These are phyloP conservation scores for Fusarium foetens DNA, from an alignment of 2,329 filamentous ascomycete genomes.

Conservation along the genomic window DNA sequence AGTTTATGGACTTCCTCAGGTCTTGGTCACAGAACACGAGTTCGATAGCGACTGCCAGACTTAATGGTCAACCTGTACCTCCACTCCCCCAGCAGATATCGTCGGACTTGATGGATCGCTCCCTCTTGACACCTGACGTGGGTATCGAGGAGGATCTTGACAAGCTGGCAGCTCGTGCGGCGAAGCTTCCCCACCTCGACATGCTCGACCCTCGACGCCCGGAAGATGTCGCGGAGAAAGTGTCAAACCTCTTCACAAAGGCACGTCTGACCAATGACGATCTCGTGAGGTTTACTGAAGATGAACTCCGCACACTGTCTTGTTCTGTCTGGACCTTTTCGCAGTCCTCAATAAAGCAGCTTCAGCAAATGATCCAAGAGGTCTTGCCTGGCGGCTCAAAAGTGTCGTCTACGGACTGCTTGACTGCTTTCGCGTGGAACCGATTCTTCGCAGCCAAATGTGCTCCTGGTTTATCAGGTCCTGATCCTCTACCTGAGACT, in stretches of 20 bases:
- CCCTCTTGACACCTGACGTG: not conserved
- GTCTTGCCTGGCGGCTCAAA: not conserved
- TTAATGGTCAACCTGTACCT: not conserved
- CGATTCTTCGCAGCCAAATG: slow-evolving; percentile 2
- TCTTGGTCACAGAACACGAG: slow-evolving; percentile 9
- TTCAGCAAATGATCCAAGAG: not conserved
- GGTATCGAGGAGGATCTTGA: slow-evolving; percentile 1
- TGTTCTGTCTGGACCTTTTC: slow-evolving; percentile 9
- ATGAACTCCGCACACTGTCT: not conserved
- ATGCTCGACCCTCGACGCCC: slow-evolving; percentile 9
- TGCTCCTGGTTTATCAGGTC: not conserved
- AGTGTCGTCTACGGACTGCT: slow-evolving; percentile 3
- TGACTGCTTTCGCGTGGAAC: slow-evolving; percentile 10
- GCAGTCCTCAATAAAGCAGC: not conserved
- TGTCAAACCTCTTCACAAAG: slow-evolving; percentile 3
- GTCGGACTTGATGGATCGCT: slow-evolving; percentile 5
- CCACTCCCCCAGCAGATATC: not conserved
- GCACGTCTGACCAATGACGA: slow-evolving; percentile 5
- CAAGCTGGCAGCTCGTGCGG: not conserved
- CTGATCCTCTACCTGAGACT: not conserved
- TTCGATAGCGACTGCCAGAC: not conserved
- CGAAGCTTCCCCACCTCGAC: not conserved
- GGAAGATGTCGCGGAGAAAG: not conserved
- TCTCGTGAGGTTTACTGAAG: not conserved
- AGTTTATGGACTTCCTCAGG: slow-evolving; percentile 6